Base-by-base conservation (phyloP, 345 rosid genomes). In the Hevea brasiliensis region DNA sequence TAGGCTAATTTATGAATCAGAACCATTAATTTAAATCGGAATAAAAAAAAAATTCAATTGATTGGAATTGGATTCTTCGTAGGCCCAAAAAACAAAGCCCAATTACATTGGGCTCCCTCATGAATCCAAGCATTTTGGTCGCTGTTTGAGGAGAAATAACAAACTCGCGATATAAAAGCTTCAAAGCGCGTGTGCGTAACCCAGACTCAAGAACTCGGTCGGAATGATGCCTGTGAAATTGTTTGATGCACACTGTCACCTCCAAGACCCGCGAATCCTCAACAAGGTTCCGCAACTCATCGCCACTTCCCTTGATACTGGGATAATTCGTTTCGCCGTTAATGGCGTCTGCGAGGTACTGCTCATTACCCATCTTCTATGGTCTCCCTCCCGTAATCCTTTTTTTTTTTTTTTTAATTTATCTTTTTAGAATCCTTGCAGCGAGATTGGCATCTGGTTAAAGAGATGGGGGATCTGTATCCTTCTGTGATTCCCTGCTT, bases 181-280 rank as follows among this genome's bases (percentile, higher is more conserved):
- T n/a, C n/a, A n/a, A n/a, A n/a, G n/a, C n/a, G n/a, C n/a, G n/a
- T n/a, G n/a, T n/a, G n/a, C n/a, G n/a, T n/a, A n/a, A n/a, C 4
- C 37, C 37, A 32, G 37, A 32, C 37, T 32, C 37, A 2, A 32
- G 37, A 2, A 4, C 37, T 32, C 4, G 4, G 4, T 32, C 29
- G 8, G 35, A 37, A 62, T 3, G 12, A 51, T 56, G 63, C 47
- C 47, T 37, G 87, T 92, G 86, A 90, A 88, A 76, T 75, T 95
- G 72, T 95, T 95, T 67, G 98, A 95, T 57, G 92, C 88, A 24
- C 99, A 95, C 87, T 95, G 98, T 84, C 99, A 95, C 81, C 90
- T 95, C 18, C 99, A 92, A 78, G 99, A 95, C 83, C 90, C 98
- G n/a, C 87, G 90, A 82, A 86, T 95, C 54, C 50, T 85, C 47